Evolutionary conservation across 1,284 basidiomycete genomes (phyloP), one percentile per base, ranked within the genome.

Genomic region (Garcileccinum viscosum): DNA sequence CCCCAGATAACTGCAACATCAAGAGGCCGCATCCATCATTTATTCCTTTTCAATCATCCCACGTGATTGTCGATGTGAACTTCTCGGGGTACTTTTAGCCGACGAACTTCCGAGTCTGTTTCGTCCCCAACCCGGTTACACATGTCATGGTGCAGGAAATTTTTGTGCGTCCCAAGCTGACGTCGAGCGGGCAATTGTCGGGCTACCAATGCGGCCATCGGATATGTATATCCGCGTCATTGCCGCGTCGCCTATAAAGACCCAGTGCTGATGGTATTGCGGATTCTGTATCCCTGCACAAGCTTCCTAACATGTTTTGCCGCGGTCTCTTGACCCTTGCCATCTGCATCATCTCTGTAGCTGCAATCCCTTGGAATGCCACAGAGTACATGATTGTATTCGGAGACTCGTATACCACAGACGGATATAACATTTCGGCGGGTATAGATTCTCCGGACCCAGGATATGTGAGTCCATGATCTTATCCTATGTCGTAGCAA

Each of bases 361-460:
- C 64, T 14, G 75, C 76, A 32, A 76, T 84, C 15, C 79, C 35
- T 40, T 72, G 50, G 68, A 60, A 27, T 69, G 63, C 15, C 24
- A 50, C 85, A 2, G 74, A 84, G 63, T 87, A 84, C 74, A 72
- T 90, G 60, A 87, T 90, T 72, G 80, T 84, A 2, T 89, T 90
- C 73, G 89, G 89, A 33, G 88, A 89, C 75, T 90, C 88, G 11
- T 87, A 86, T 74, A 83, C 83, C 5, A 71, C 83, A 17, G 80
- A 82, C 61, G 89, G 89, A 12, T 90, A 85, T 74, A 89, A 90
- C 71, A 84, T 90, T 67, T 87, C 88, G 35, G 84, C 83, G 24
- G 89, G 89, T 7, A 79, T 90, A 22, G 72, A 88, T 71, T 89
- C 89, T 2, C 82, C 85, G 22, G 27, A 82, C 50, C 87, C 89